Base-by-base conservation (phyloP, 2,329 filamentous ascomycete species). In the Xylariaceae sp. region DNA sequence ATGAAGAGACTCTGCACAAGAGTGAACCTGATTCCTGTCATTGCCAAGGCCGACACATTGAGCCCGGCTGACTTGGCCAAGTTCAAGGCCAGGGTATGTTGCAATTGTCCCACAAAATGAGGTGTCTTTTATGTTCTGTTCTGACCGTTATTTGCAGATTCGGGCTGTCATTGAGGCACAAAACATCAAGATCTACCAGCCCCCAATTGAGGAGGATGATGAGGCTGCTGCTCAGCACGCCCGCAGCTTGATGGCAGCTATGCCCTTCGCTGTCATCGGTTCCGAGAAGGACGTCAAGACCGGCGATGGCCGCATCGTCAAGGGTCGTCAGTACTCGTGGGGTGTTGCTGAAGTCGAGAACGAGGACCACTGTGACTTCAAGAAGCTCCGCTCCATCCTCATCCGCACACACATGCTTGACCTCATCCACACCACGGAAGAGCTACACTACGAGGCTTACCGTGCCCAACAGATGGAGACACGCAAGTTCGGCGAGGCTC, bases 361-460 rank as follows among this genome's bases (percentile, higher is more conserved):
- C 74, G 94, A 99, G 80, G 94, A 99, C 75, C 94, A 99, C 84
- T 99, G 94, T 80, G 94, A 99, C 79, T 99, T 99, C 84, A 99
- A 99, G 89, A 99, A 99, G 84, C 89, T 99, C 65, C 92, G 94
- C 71, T 96, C 93, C 53, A 97, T 99, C 72, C 84, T 99, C 68
- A 97, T 99, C 81, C 91, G 94, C 77, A 97, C 93, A 54, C 94
- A 99, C 82, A 99, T 99, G 94, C 87, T 99, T 72, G 94, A 99
- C 75, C 89, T 99, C 66, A 99, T 99, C 75, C 94, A 99, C 83
- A 99, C 95, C 65, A 99, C 94, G 68, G 94, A 99, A 80, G 94
- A 99, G 83, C 88, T 92, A 71, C 94, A 99, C 84, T 99, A 99
- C 82, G 94, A 99, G 79, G 93, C 91, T 62, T 99, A 99, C 83